These are phyloP conservation scores for Leccinellum rugosiceps DNA, from an alignment of 768 basidiomycete species.

Conservation along the genomic window DNA sequence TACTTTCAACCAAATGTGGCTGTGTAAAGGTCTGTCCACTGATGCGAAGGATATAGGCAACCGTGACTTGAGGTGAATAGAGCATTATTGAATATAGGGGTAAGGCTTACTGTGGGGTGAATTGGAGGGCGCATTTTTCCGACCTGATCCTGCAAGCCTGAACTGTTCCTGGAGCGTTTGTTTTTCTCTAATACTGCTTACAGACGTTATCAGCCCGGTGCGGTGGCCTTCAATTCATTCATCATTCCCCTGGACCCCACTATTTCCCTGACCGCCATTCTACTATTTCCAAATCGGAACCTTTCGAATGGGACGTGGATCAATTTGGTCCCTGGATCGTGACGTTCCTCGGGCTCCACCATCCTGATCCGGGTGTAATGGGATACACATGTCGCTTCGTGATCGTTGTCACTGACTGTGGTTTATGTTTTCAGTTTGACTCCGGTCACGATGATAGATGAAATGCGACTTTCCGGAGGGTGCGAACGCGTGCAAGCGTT, in stretches of 20 bases:
- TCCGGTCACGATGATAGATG: conserved; percentile 51
- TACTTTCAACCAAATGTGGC: no score
- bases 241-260: conserved; percentile 4
- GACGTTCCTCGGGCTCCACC: conserved; percentile 4
- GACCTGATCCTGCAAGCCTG: no score
- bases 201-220: no score
- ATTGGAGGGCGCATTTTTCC: no score
- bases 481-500: conserved; percentile 76
- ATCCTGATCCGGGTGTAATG: neutral
- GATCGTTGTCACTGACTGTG: conserved; percentile 4
- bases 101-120: no score
- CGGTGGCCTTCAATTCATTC: neutral
- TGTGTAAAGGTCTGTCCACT: no score
- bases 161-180: no score
- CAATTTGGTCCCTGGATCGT: conserved; percentile 4
- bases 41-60: no score
- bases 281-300: conserved; percentile 12
- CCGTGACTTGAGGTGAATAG: no score
- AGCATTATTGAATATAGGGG: no score
- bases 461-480: conserved; percentile 77
- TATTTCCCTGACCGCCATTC: conserved; percentile 1
- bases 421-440: conserved; percentile 10
- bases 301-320: conserved; percentile 5
- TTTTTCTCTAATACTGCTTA: no score
- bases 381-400: neutral